Evolutionary conservation across 2,329 filamentous ascomycete genomes (phyloP).

Genomic region (Mariannaea sp.): DNA sequence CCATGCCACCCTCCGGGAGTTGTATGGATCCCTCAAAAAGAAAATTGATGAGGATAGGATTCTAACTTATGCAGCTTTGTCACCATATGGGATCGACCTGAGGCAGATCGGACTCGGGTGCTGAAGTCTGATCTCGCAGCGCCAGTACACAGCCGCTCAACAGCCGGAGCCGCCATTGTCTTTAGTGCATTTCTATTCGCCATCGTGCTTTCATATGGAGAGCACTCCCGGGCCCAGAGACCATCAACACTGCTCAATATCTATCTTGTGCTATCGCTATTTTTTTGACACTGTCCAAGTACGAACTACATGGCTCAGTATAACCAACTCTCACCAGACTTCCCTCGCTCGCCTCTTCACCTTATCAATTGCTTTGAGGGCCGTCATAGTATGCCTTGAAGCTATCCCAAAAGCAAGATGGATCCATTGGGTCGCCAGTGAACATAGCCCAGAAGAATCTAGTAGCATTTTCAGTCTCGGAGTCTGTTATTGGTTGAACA

Average conservation of each 20-base stretch:
- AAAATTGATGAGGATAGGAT: no score
- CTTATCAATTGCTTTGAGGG: slow-evolving; percentile 39
- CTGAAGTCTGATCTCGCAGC: no score
- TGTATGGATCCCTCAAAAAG: no score
- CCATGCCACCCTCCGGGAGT: no score
- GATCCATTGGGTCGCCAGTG: slow-evolving; percentile 40
- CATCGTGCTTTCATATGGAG: slow-evolving; percentile 4
- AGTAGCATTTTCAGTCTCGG: slow-evolving; percentile 35
- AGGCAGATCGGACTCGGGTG: no score
- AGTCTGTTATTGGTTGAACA: slow-evolving; percentile 40
- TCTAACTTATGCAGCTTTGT: no score
- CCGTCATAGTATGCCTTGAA: slow-evolving; percentile 44
- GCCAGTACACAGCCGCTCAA: no score
- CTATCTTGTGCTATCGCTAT: slow-evolving; percentile 47
- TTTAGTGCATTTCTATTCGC: no score
- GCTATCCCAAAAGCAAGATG: slow-evolving; percentile 43
- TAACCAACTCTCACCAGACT: slow-evolving; percentile 40
- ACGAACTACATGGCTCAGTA: no score
- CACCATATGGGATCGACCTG: no score
- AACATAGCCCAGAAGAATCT: slow-evolving; percentile 41
- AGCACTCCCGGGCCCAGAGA: slow-evolving; percentile 42
- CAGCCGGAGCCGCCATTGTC: no score
- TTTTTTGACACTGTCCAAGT: slow-evolving; percentile 47
- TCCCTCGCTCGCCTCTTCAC: slow-evolving; percentile 38
- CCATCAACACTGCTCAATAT: slow-evolving; percentile 48